A percentile compares a stretch with the other conserved stretches of the same genome.
Evolutionary conservation across 345 rosid species (phyloP).

Genomic region (Viola odorata): DNA sequence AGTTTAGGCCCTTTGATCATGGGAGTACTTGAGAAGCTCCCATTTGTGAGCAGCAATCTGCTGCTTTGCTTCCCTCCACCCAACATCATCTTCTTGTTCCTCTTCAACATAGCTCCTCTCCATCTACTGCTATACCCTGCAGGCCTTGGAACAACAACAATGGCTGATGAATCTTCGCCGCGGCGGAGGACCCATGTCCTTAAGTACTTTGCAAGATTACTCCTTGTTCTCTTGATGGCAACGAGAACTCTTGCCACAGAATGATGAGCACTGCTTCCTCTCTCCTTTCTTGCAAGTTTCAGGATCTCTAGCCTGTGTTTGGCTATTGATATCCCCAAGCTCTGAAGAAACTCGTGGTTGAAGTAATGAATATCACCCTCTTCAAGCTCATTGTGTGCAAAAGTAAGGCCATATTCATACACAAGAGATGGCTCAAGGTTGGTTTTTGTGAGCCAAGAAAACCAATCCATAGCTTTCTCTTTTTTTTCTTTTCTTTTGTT

Average conservation of each 20-base stretch:
- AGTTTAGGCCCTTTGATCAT: conserved; percentile 22
- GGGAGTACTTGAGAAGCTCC: conserved; percentile 31
- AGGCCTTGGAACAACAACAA: conserved; percentile 44
- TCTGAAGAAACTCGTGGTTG: conserved; percentile 91
- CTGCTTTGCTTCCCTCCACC: conserved; percentile 35
- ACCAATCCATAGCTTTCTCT: conserved; percentile 67
- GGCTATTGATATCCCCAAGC: conserved; percentile 95
- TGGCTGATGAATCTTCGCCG: conserved; percentile 44
- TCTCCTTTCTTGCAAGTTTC: conserved; percentile 66
- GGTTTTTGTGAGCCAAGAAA: conserved; percentile 81
- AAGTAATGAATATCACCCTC: conserved; percentile 69
- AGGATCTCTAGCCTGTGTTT: conserved; percentile 92
- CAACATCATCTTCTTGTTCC: conserved; percentile 46
- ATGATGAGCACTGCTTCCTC: conserved; percentile 13
- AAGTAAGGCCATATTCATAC: conserved; percentile 73
- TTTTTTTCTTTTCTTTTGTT: too few relatives aligned
- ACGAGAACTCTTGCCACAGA: conserved; percentile 46
- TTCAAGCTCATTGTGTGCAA: conserved; percentile 82
- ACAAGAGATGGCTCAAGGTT: conserved; percentile 67
- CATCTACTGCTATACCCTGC: conserved; percentile 34
- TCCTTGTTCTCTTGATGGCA: conserved; percentile 60
- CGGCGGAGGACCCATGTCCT: conserved; percentile 44
- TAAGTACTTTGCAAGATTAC: conserved; percentile 39
- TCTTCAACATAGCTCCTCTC: conserved; percentile 65
- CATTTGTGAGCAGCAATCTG: conserved; percentile 59